phyloP scores from a whole-genome alignment of 2,329 filamentous ascomycete species.

The Zalaria obscura region DNA sequence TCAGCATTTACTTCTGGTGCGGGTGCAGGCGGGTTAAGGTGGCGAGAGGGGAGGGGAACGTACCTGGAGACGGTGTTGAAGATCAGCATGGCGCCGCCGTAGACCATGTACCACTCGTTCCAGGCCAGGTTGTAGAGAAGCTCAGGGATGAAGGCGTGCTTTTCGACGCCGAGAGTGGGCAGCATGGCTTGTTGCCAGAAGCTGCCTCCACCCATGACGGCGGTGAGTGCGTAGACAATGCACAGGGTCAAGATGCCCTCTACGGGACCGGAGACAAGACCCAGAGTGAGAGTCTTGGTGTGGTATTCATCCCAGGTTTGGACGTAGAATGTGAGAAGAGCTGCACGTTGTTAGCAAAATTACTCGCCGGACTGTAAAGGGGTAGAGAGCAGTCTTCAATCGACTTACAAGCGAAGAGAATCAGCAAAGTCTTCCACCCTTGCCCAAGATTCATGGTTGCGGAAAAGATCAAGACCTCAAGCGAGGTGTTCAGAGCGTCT shows the following conservation, averaged over 20 bases:
- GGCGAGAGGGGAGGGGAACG: conserved; percentile 2
- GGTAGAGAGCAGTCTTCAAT: not conserved
- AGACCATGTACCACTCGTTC: conserved; percentile 84
- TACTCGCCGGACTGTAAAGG: too few species aligned
- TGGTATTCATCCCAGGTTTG: conserved; percentile 99
- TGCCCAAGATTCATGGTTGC: conserved; percentile 88
- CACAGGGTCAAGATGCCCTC: conserved; percentile 83
- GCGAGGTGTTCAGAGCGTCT: conserved; percentile 88
- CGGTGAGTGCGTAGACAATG: conserved; percentile 69
- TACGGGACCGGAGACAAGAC: conserved; percentile 84
- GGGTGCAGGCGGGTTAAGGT: not conserved
- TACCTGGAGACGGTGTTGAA: conserved; percentile 68
- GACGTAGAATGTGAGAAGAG: conserved; percentile 90
- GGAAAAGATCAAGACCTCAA: conserved; percentile 85
- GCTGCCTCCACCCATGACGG: conserved; percentile 69
- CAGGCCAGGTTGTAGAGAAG: conserved; percentile 66
- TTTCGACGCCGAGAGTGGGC: conserved; percentile 52
- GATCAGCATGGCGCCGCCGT: conserved; percentile 66
- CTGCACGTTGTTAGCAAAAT: conserved; percentile 23
- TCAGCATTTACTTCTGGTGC: not conserved
- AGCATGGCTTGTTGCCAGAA: conserved; percentile 88
- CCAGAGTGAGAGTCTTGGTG: conserved; percentile 86
- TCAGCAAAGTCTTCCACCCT: conserved; percentile 74
- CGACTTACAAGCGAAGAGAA: conserved; percentile 63
- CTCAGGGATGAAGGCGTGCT: conserved; percentile 50